Conservation (phyloP, 148 eudicot genomes). For the Chenopodium berlandieri region DNA sequence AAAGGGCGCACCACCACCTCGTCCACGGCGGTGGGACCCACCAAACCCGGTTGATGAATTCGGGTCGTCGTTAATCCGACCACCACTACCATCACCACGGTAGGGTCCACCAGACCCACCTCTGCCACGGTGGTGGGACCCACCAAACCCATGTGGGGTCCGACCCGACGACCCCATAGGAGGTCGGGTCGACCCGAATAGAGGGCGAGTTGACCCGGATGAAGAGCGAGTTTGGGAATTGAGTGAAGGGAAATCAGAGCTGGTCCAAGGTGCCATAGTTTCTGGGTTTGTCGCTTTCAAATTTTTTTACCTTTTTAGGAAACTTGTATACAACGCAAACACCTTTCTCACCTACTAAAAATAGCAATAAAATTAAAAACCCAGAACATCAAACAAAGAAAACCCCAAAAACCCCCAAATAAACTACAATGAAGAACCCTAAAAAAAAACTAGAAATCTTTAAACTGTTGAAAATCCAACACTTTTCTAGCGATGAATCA, state of each 20-base stretch:
- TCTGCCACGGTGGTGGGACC: background rate
- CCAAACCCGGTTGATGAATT: background rate
- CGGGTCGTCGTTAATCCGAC: background rate
- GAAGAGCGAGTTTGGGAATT: slow-evolving; percentile 8
- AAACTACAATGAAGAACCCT: slow-evolving; percentile 9
- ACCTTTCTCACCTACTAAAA: background rate
- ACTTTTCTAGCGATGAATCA: too few species aligned
- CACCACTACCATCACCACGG: background rate
- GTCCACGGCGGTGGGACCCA: slow-evolving; percentile 9
- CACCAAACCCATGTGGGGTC: background rate
- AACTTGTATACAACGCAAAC: slow-evolving; percentile 33
- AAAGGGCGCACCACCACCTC: background rate
- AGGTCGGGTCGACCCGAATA: background rate
- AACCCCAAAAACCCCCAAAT: background rate
- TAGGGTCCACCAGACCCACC: slow-evolving; percentile 1
- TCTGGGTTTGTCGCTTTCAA: background rate
- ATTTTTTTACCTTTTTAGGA: slow-evolving; percentile 18
- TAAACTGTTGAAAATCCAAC: too few species aligned
- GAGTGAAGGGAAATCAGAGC: slow-evolving; percentile 30
- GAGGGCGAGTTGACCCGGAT: slow-evolving; percentile 1
- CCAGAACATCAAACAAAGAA: slow-evolving; percentile 11
- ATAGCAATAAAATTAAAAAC: slow-evolving; percentile 18
- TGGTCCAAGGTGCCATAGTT: slow-evolving; percentile 24
- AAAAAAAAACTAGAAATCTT: background rate
- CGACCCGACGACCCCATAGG: too few species aligned